phyloP scores from a whole-genome alignment of 768 basidiomycete species.

The Ephemerocybe angulata region DNA sequence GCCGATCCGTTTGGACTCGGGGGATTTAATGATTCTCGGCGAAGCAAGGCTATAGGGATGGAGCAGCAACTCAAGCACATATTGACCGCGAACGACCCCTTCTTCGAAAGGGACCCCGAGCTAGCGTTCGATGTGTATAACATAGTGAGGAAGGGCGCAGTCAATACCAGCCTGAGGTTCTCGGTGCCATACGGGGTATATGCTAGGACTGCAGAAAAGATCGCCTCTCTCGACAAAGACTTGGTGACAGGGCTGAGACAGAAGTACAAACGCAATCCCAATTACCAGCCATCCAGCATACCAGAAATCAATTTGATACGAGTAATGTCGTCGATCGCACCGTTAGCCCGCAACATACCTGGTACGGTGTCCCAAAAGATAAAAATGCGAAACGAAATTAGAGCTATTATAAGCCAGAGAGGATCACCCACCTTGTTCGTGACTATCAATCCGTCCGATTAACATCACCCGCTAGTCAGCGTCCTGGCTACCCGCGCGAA shows the following conservation, averaged over 20 bases:
- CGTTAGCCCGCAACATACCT: conserved; percentile 13
- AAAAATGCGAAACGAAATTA: conserved; percentile 15
- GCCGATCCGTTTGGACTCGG: too few relatives aligned
- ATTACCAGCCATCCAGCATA: neutral
- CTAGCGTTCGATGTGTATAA: neutral
- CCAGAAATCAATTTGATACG: neutral
- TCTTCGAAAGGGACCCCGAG: too few relatives aligned
- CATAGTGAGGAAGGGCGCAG: neutral
- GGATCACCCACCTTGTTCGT: conserved; percentile 19
- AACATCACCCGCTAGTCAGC: conserved; percentile 14
- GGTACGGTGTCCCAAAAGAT: conserved; percentile 19
- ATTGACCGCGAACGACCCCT: neutral
- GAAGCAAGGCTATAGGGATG: neutral
- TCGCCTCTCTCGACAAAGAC: neutral
- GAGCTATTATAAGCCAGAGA: conserved; percentile 8
- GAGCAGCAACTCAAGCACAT: neutral
- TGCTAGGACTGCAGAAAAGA: neutral
- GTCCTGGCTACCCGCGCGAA: conserved; percentile 12
- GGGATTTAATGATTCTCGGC: neutral
- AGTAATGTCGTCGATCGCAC: neutral
- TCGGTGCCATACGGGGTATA: neutral
- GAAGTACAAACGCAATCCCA: neutral
- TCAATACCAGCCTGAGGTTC: neutral
- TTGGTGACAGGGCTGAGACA: neutral
- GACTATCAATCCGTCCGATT: conserved; percentile 20